phyloP scores from a whole-genome alignment of 306 rosid genomes.

The Inga laurina region DNA sequence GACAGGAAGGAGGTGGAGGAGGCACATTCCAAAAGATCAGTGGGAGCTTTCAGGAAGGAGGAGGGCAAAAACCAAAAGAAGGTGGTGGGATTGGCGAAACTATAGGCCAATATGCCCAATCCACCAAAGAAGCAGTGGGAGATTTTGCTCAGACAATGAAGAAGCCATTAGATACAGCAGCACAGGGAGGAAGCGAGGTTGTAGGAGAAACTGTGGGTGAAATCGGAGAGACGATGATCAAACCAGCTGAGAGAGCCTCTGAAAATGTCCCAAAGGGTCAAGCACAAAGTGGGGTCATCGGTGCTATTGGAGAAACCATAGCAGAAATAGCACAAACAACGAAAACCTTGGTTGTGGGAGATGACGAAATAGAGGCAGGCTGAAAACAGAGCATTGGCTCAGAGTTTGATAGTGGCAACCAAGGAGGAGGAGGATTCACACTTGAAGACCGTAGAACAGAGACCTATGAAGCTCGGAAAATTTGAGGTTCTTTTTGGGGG shows the following conservation, averaged over 20 bases:
- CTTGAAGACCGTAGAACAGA: neutral
- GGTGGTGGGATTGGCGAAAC: slow-evolving; percentile 47
- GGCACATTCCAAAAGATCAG: neutral
- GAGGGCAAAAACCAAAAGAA: neutral
- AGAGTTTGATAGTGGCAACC: slow-evolving; percentile 17
- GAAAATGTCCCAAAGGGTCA: neutral
- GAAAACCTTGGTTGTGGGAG: slow-evolving; percentile 53
- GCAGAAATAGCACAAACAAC: slow-evolving; percentile 64
- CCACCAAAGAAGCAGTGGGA: slow-evolving; percentile 32
- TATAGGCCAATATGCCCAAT: slow-evolving; percentile 41
- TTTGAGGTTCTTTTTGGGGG: neutral
- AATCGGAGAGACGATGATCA: slow-evolving; percentile 34
- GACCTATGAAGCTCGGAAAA: neutral
- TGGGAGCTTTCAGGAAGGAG: neutral
- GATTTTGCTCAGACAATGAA: slow-evolving; percentile 24
- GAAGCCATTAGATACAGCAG: slow-evolving; percentile 25
- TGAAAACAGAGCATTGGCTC: neutral
- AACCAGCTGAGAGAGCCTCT: slow-evolving; percentile 34
- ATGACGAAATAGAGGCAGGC: slow-evolving; percentile 22
- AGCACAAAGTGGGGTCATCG: slow-evolving; percentile 37
- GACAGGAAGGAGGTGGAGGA: neutral
- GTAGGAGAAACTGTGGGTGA: slow-evolving; percentile 43
- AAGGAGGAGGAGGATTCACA: neutral
- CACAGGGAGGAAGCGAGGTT: slow-evolving; percentile 30
- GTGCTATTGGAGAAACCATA: slow-evolving; percentile 66